Evolutionary conservation across 1,284 basidiomycete genomes (phyloP).

Genomic region (Fistulina hepatica): DNA sequence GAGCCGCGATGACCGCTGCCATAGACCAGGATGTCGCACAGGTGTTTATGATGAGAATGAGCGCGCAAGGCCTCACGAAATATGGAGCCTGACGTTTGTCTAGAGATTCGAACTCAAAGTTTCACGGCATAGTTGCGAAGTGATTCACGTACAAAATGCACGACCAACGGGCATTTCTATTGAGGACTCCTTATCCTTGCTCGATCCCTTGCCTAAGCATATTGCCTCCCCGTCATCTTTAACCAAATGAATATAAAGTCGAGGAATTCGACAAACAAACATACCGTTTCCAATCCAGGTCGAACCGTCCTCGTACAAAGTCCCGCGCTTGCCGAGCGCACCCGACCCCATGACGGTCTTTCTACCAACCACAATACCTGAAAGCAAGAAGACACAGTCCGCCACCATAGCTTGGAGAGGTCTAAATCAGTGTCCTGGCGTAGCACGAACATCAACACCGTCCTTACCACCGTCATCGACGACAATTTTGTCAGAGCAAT

Average conservation of each 20-base stretch:
- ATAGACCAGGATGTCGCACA: conserved; percentile 34
- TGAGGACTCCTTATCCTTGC: conserved; percentile 10
- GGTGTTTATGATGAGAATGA: conserved; percentile 28
- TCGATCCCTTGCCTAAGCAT: conserved; percentile 24
- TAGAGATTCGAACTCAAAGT: no score
- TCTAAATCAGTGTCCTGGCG: not conserved
- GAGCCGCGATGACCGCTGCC: conserved; percentile 28
- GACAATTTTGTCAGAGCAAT: conserved; percentile 28
- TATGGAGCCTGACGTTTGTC: conserved; percentile 31
- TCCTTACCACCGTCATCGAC: conserved; percentile 27
- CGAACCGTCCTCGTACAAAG: conserved; percentile 30
- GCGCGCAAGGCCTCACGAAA: conserved; percentile 31
- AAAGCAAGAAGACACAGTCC: conserved; percentile 34
- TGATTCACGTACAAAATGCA: no score
- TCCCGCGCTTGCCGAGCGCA: conserved; percentile 29
- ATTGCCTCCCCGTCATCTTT: conserved; percentile 28
- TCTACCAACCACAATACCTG: conserved; percentile 29
- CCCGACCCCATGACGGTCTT: conserved; percentile 37
- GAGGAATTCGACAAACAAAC: conserved; percentile 2
- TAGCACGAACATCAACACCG: not conserved
- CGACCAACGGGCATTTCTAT: no score
- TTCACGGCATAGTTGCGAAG: conserved; percentile 13
- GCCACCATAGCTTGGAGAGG: conserved; percentile 33
- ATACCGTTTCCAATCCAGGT: conserved; percentile 36
- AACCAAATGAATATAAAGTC: conserved; percentile 14